Conservation (phyloP, 495 filamentous ascomycete species). For the Aspergillus panamensis region DNA sequence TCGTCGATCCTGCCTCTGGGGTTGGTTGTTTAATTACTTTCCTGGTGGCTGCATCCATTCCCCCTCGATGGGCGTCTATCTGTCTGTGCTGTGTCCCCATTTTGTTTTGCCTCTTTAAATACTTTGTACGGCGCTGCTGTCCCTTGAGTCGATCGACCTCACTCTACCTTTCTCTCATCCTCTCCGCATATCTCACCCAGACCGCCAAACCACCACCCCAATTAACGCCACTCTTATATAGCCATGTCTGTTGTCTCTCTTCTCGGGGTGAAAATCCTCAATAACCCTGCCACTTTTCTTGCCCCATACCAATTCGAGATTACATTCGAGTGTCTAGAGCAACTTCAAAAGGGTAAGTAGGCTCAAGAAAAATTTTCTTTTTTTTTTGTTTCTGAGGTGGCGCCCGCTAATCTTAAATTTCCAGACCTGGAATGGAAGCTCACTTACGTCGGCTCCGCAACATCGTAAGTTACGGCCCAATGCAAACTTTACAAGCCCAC, state of each 20-base stretch:
- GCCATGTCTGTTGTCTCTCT: constrained; percentile 96
- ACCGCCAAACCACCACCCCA: not conserved
- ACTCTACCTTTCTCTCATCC: not conserved
- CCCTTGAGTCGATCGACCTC: constrained; percentile 7
- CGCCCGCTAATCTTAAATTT: constrained; percentile 2
- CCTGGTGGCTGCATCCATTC: constrained; percentile 10
- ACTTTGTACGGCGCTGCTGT: constrained; percentile 4
- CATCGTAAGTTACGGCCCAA: constrained; percentile 60
- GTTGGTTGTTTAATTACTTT: constrained; percentile 21
- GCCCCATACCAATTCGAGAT: constrained; percentile 95
- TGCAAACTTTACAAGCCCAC: not conserved
- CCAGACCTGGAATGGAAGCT: constrained; percentile 98
- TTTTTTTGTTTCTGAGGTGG: no score
- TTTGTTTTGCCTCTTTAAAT: constrained; percentile 9
- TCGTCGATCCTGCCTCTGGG: constrained; percentile 21
- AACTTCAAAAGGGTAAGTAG: constrained; percentile 76
- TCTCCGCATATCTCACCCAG: not conserved
- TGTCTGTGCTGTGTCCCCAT: not conserved
- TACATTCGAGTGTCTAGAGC: constrained; percentile 95
- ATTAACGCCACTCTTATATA: constrained; percentile 16
- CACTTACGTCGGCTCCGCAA: constrained; percentile 97
- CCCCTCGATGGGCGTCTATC: constrained; percentile 4
- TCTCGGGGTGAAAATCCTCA: constrained; percentile 87
- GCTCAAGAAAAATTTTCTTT: not conserved
- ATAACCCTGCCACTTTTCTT: constrained; percentile 91